phyloP scores from a whole-genome alignment of 2,329 filamentous ascomycete species.

The Claviceps sp. region DNA sequence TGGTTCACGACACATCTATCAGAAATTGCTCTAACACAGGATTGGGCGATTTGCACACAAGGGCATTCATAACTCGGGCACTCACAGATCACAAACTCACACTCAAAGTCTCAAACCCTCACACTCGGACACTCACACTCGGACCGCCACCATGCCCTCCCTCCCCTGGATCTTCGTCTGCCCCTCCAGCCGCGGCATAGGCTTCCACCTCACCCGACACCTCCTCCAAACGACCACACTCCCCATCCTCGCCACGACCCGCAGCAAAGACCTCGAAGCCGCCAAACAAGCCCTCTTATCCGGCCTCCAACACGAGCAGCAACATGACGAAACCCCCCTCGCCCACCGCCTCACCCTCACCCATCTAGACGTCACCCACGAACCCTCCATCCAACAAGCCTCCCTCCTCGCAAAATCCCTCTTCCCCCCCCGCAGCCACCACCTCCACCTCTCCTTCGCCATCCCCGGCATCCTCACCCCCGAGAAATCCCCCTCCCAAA shows the following conservation, averaged over 20 bases:
- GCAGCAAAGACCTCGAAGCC: slow-evolving; percentile 18
- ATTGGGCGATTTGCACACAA: no score
- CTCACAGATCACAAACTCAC: no score
- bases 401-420: slow-evolving; percentile 33
- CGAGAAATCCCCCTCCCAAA: slow-evolving; percentile 56
- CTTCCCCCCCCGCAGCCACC: slow-evolving; percentile 37
- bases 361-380: slow-evolving; percentile 39
- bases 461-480: slow-evolving; percentile 60
- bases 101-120: no score
- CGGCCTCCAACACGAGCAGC: slow-evolving; percentile 11
- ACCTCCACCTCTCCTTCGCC: slow-evolving; percentile 56
- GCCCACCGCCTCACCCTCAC: slow-evolving; percentile 25
- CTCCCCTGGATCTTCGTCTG: slow-evolving; percentile 36
- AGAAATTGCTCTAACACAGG: no score
- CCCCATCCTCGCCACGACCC: slow-evolving; percentile 34
- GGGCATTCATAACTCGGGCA: no score
- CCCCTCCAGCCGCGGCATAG: slow-evolving; percentile 35
- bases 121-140: no score
- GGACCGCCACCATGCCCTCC: slow-evolving; percentile 23
- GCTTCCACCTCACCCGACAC: slow-evolving; percentile 33
- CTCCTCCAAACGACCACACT: slow-evolving; percentile 32
- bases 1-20: no score
- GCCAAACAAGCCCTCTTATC: slow-evolving; percentile 22
- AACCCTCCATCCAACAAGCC: slow-evolving; percentile 47
- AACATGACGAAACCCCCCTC: background rate